Evolutionary conservation across 192 early-diverging fungal genomes (phyloP), one percentile per base, ranked within the genome.

Genomic region (Coemansia sp.): DNA sequence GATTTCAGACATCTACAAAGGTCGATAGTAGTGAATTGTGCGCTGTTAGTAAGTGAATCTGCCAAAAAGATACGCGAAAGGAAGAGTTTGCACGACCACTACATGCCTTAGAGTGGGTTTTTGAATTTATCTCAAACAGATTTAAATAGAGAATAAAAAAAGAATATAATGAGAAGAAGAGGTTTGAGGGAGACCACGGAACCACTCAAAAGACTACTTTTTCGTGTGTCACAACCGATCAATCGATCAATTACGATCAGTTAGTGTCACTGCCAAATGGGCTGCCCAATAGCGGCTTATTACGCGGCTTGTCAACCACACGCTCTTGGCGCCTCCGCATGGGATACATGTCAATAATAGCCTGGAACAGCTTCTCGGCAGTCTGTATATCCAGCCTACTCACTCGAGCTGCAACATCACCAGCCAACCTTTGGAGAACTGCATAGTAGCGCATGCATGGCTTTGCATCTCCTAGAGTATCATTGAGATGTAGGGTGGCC

Each of bases 1-100:
- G 42, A 82, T 68, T 49, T 60, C 68, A 21, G 80, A 67, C 80
- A 82, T 82, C 78, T 80, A 75, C 63, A 80, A 30, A 14, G 6
- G 21, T 16, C 1, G 28, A 62, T 21, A 14, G n/a, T 49, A 33
- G 30, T 6, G 16, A 57, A 57, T 17, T 57, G 30, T 57, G 30
- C 55, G 16, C 55, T 30, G 32, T 57, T 33, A 57, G 55, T 32
- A 57, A 30, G 1, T 4, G 5, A 19, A 39, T 19, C 8, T 11
- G 35, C 21, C 17, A 17, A 61, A 17, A 61, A 17, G 14, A 11
- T 37, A 35, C 6, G 33, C 35, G 28, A 39, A 17, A 11, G 39
- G 1, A 8, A 9, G 30, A 57, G 32, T 30, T 33, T 30, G 55
- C 30, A 17, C 30, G 6, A 13, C 37, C 26, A 8, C n/a, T 21